Base-by-base conservation (phyloP, 371 early-diverging fungal species). In the Lichtheimia corymbifera region DNA sequence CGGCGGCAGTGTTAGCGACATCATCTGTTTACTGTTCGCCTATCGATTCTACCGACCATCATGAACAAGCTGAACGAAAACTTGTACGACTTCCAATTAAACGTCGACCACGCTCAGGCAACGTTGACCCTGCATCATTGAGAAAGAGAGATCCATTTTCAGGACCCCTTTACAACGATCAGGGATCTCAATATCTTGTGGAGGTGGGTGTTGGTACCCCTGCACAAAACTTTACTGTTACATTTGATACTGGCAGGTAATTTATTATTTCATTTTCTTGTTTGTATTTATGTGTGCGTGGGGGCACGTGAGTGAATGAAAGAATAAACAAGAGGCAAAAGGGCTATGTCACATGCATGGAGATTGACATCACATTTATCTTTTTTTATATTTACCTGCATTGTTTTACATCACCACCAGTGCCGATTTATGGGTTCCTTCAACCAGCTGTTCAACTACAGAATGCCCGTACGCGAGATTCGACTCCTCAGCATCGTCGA, bases 161-260 rank as follows among this genome's bases (percentile, higher is more conserved):
- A 54, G 20, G 41, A 2, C 9, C 35, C 0, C 63, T 76, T 6
- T 76, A 67, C 51, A 77, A 77, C 40, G 74, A 74, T 40, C 54
- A 57, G 45, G 78, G 78, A 4, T 63, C 74, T 2, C 73, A 74
- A 28, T 77, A 77, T 22, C 55, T 77, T 5, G 51, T 77, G 44
- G 56, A 72, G 17, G 55, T 79, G 14, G 62, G 66, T 56, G 61
- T 79, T 35, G 79, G 79, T 15, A 68, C 76, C 3, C 79, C 79
- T 18, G 50, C 67, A 17, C 79, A 79, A 44, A 67, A 63, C 14
- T 79, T 79, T 41, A 64, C 71, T 7, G 76, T 79, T 2, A 70
- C 74, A 50, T 45, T 79, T 6, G 79, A 79, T 49, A 79, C 81
- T 50, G 81, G 81, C 65, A 80, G 80, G 80, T 73, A 72, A 53